Evolutionary conservation across 2,329 filamentous ascomycete species (phyloP), one percentile per base, ranked within the genome.

Genomic region (Aciculosporium take): DNA sequence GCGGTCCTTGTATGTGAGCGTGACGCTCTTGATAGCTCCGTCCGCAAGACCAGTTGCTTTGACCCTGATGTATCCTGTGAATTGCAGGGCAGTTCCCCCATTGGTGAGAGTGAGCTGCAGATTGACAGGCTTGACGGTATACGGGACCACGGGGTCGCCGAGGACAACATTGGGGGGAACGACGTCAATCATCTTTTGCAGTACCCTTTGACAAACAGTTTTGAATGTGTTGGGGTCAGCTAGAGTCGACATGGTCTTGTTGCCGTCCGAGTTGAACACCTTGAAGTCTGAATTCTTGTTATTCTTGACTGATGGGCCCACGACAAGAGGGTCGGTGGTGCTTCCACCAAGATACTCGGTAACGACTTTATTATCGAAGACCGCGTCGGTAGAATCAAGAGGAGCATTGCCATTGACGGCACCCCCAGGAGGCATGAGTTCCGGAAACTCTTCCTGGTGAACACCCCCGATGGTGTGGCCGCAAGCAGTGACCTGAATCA

Each of bases 401-500:
- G 59, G 49, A 2, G 56, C 57, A 40, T 67, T 60, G 17, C 65
- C 69, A 41, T 72, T 61, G 7, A 60, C 51, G 9, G 58, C 59
- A 5, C 60, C 60, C 5, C 65, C 66, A 2, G 57, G 45, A 1
- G 67, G 60, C 2, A 75, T 67, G 32, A 79, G 67, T 7, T 66
- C 58, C 0, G 71, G 68, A 45, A 75, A 75, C 46, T 75, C 64
- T 8, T 53, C 51, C 21, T 61, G 59, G 55, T 79, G 75, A 7
- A 79, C 74, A 13, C 74, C 71, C 18, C 76, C 76, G 18, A 80
- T 54, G 0, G 71, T 72, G 52, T 80, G 76, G 2, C 76, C 76
- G 51, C 76, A 80, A 8, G 74, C 74, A 2, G 67, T 68, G 20
- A 75, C 60, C 50, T 72, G 66, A 32, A 79, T 76, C 72, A 78